phyloP scores from a whole-genome alignment of 176 grass and related monocot species.

The Oryza nivara region DNA sequence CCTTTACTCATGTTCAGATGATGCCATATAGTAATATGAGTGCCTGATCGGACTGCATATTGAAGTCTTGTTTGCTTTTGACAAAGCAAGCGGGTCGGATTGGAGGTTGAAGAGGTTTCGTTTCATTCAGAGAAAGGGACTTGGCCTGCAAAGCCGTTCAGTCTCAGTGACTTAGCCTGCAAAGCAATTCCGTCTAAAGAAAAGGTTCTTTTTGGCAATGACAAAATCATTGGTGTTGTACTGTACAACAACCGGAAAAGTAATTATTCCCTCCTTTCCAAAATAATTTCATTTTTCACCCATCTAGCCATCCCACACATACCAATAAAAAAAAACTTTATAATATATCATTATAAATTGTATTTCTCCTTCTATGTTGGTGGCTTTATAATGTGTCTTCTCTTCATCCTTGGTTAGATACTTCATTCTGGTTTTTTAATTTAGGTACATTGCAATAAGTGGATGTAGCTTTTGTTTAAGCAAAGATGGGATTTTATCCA shows the following conservation, averaged over 20 bases:
- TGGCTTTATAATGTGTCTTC: too few relatives aligned
- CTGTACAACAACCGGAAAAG: background rate
- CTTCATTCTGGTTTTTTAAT: too few relatives aligned
- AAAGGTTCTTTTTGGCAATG: background rate
- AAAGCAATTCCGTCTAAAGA: background rate
- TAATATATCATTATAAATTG: too few relatives aligned
- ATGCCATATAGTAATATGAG: background rate
- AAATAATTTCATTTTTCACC: too few relatives aligned
- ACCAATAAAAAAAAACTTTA: too few relatives aligned
- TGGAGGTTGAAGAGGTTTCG: background rate
- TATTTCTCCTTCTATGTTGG: too few relatives aligned
- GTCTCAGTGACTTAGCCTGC: background rate
- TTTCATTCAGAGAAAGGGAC: constrained; percentile 12
- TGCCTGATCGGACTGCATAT: background rate
- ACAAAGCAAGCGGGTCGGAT: background rate
- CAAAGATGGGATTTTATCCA: too few relatives aligned
- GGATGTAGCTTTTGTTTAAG: too few relatives aligned
- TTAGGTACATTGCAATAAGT: too few relatives aligned
- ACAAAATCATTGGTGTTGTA: constrained; percentile 2
- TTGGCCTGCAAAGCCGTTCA: background rate
- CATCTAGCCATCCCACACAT: too few relatives aligned
- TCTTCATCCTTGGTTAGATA: too few relatives aligned
- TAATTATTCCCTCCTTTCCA: too few relatives aligned
- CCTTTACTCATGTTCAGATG: background rate
- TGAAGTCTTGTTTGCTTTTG: background rate